Evolutionary conservation across 192 early-diverging fungal genomes (phyloP), one percentile per base, ranked within the genome.

Genomic region (Backusella tarrabulga): DNA sequence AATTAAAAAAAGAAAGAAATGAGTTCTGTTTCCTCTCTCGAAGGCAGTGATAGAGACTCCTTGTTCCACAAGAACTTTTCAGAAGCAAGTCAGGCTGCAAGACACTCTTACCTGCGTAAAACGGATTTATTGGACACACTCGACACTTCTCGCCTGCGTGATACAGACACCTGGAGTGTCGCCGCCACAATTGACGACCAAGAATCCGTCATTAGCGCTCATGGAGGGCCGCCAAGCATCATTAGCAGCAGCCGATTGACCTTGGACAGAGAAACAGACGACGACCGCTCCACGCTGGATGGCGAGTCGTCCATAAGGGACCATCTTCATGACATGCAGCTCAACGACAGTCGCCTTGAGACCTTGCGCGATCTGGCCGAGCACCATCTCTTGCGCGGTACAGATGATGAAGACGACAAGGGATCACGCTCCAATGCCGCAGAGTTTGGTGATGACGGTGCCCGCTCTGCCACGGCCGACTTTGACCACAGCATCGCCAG

Each of bases 111-210:
- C 34, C 60, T 82, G 4, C 77, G 81, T 34, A 82, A 82, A 54
- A 82, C 81, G 14, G 81, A 82, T 46, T 66, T 82, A 11, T 67
- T 81, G 34, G 80, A 81, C 40, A 81, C 76, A n/a, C 68, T 82
- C 21, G 81, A 82, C 54, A 67, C 36, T 21, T 54, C 69, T 60
- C 77, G 81, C 15, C 56, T 69, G 26, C 73, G 77, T 26, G 83
- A 84, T 38, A 80, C 83, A n/a, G 83, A 84, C 52, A 38, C 76
- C 0, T 84, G 83, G 83, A 80, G 79, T 72, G 83, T 84, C 4
- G 83, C 83, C 8, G 83, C 83, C 7, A 84, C 83, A 14, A 73
- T 84, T 75, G 83, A 84, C 60, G 83, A 84, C 52, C 77, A 79
- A 66, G 79, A 84, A 29, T 80, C 79, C 1, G 79, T 84, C 7